A percentile compares a stretch with the other conserved stretches of the same genome.
Conservation (phyloP, 805 yeast genomes). For the Wickerhamiella spandovensis region DNA sequence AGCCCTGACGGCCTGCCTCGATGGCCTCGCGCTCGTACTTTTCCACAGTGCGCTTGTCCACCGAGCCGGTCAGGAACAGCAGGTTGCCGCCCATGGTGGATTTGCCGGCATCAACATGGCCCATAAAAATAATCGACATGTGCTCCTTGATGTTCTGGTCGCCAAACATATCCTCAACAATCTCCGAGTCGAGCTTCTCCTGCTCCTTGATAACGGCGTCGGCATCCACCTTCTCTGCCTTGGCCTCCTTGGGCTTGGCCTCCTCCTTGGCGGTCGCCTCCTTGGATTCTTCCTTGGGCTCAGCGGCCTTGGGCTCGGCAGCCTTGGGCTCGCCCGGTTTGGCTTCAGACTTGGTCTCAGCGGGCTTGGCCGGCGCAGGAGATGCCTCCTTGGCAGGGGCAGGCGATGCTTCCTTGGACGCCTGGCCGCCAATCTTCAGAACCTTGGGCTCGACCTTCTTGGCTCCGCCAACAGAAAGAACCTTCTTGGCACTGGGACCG, state of each 20-base stretch:
- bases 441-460: constrained; percentile 4
- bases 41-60: constrained; percentile 96
- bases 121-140: constrained; percentile 94
- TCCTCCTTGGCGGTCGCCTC: constrained; percentile 2
- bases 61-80: constrained; percentile 86
- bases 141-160: constrained; percentile 54
- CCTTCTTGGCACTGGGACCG: constrained; percentile 14
- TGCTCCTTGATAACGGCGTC: constrained; percentile 19
- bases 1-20: constrained; percentile 99
- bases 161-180: constrained; percentile 86
- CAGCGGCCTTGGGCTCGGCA: background rate
- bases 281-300: constrained; percentile 8
- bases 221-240: constrained; percentile 11
- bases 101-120: constrained; percentile 99
- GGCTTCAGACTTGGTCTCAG: background rate
- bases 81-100: constrained; percentile 99
- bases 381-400: background rate
- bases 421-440: constrained; percentile 1
- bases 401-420: background rate
- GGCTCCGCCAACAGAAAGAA: constrained; percentile 12
- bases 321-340: constrained; percentile 1
- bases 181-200: constrained; percentile 43
- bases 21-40: constrained; percentile 97
- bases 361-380: constrained; percentile 1
- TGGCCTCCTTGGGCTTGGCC: constrained; percentile 11